A percentile compares a stretch with the other conserved stretches of the same genome.
Conservation (phyloP, 2,329 filamentous ascomycete species). For the Aspergillus pseudonomiae region DNA sequence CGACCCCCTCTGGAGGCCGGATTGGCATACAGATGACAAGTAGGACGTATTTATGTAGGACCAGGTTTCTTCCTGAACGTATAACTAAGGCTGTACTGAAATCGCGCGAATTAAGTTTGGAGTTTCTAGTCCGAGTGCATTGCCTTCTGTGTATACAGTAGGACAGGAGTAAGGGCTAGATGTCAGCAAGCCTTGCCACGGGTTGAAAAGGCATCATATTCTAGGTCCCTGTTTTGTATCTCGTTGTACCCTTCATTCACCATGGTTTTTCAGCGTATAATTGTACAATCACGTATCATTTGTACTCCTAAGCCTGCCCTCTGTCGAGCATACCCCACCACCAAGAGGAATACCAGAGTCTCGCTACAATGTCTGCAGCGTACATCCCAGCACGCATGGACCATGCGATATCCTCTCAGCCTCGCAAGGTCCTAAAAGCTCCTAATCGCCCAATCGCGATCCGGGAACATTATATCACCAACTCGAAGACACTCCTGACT, state of each 20-base stretch:
- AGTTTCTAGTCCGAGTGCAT: no score
- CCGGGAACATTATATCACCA: slow-evolving; percentile 22
- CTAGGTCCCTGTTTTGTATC: no score
- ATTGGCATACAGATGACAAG: no score
- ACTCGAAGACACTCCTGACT: slow-evolving; percentile 20
- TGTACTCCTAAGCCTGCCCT: not conserved
- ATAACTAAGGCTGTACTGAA: not conserved
- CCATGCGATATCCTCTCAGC: slow-evolving; percentile 12
- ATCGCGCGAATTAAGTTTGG: not conserved
- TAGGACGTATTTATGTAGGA: no score
- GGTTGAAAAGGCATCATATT: no score
- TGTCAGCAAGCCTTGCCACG: no score
- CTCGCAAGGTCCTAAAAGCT: slow-evolving; percentile 21
- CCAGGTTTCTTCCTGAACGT: not conserved
- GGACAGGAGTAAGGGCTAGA: no score
- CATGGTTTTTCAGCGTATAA: not conserved
- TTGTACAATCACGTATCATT: not conserved
- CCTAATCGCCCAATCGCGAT: slow-evolving; percentile 26
- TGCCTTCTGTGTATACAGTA: no score
- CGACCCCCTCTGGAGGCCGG: no score
- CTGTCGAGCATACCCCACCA: not conserved
- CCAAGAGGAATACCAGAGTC: not conserved
- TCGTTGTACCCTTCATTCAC: not conserved
- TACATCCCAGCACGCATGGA: slow-evolving; percentile 25
- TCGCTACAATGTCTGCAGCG: slow-evolving; percentile 1